Base-by-base conservation (phyloP, 1,139 yeast species). In the Geotrichum restrictum region DNA sequence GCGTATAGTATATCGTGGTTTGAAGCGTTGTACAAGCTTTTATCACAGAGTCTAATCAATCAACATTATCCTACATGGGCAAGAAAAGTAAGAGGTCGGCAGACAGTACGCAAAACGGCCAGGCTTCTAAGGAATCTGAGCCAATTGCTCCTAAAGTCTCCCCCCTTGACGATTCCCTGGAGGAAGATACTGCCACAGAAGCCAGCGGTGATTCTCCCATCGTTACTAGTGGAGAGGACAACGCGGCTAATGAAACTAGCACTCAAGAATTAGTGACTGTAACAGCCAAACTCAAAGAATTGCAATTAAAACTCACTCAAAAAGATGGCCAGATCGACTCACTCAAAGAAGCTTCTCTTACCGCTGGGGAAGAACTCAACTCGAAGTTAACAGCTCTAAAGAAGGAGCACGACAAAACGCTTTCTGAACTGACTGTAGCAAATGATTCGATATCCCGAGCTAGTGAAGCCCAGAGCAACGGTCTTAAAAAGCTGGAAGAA, bases 261-360 rank as follows among this genome's bases (percentile, higher is more conserved):
- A 40, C 32, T 11, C 10, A 40, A 11, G 43, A 40, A n/a, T 10
- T 40, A 11, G 31, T 11, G 16, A 16, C 31, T 37, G 47, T 55
- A 19, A 55, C 59, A 16, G 61, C 62, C 18, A 55, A 62, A 16
- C 45, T 62, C 14, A 59, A 68, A 41, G 8, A 39, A 24, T 16
- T 47, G 39, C 18, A 40, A 19, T 7, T 33, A 3, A 11, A 39
- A 39, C 47, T 16, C 57, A 62, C 45, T 1, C 53, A 45, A 11
- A 41, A 24, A 16, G 36, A 48, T 33, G 7, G 8, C 22, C 46
- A 41, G 14, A 24, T 34, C 24, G 42, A 49, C 7, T 6, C 13
- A 14, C 24, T 42, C 6, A 42, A 29, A 10, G 22, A 42, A 42
- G 21, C 27, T 10, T 21, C 44, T 8, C 29, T 24, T 8, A 24